phyloP scores from a whole-genome alignment of 306 rosid species.

The Cucumis melo region DNA sequence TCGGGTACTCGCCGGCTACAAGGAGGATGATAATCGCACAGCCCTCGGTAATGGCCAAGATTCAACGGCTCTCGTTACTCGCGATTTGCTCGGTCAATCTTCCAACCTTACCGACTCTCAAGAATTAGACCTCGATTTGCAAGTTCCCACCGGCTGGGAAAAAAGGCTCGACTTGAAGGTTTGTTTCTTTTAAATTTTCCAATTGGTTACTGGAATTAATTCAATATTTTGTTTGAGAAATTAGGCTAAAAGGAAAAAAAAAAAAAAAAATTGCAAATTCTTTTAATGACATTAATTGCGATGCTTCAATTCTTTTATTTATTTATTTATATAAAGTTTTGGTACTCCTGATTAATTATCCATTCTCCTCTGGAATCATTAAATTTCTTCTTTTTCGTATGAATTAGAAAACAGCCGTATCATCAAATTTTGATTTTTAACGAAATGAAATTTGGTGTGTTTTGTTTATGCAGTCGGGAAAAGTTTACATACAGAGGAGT shows the following conservation, averaged over 20 bases:
- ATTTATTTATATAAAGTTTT: background rate
- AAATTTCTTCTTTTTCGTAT: background rate
- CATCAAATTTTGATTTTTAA: background rate
- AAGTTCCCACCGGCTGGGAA: slow-evolving; percentile 92
- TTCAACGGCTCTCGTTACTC: slow-evolving; percentile 67
- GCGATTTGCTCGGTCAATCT: slow-evolving; percentile 77
- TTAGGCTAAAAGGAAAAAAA: background rate
- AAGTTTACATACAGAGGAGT: slow-evolving; percentile 63
- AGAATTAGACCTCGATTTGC: slow-evolving; percentile 92
- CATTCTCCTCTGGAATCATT: background rate
- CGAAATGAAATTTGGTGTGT: background rate
- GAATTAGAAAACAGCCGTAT: no score
- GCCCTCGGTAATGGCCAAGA: slow-evolving; percentile 40
- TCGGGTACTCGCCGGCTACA: slow-evolving; percentile 46
- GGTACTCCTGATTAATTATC: background rate
- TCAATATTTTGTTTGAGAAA: background rate
- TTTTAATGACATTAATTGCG: slow-evolving; percentile 6
- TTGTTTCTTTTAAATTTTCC: background rate
- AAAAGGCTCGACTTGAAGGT: slow-evolving; percentile 93
- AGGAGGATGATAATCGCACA: slow-evolving; percentile 61
- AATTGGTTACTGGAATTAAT: background rate
- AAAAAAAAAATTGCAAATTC: background rate
- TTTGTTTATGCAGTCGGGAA: slow-evolving; percentile 60
- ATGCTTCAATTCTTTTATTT: background rate
- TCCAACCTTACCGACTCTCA: slow-evolving; percentile 40